These are phyloP conservation scores for Daedalea quercina DNA, from an alignment of 768 basidiomycete species.

Conservation along the genomic window DNA sequence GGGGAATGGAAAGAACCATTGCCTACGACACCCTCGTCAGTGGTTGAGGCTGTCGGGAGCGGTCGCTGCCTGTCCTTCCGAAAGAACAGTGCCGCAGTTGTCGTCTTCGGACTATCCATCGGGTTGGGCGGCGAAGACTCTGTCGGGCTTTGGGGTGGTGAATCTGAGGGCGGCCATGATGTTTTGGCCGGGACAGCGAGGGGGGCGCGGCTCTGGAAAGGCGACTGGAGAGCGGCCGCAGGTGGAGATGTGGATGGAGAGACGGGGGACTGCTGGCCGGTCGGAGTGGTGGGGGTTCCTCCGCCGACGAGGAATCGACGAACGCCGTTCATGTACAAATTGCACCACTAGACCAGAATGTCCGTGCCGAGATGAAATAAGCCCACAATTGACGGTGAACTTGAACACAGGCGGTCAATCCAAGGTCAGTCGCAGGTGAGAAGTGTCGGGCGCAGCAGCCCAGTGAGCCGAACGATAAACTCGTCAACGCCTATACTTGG, in stretches of 20 bases:
- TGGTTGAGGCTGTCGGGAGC: conserved; percentile 8
- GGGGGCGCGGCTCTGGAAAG: conserved; percentile 16
- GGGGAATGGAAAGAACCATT: conserved; percentile 21
- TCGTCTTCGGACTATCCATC: conserved; percentile 28
- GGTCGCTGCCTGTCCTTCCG: conserved; percentile 44
- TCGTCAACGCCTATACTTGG: no score
- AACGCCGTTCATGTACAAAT: conserved; percentile 56
- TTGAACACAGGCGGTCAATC: not conserved
- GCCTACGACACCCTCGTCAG: conserved; percentile 18
- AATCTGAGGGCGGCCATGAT: conserved; percentile 42
- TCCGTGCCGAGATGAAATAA: not conserved
- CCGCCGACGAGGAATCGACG: conserved; percentile 53
- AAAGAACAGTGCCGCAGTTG: conserved; percentile 40
- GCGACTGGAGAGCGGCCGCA: conserved; percentile 1
- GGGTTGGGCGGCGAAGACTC: conserved; percentile 11
- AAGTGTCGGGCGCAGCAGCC: no score
- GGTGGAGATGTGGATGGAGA: conserved; percentile 16
- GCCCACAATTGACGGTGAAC: not conserved
- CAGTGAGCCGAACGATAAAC: no score
- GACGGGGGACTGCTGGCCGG: conserved; percentile 10
- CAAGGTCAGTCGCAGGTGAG: no score
- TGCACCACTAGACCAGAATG: not conserved
- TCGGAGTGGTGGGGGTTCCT: conserved; percentile 24
- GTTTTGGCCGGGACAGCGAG: conserved; percentile 27
- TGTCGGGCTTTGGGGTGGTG: conserved; percentile 22